A percentile compares a stretch with the other conserved stretches of the same genome.
Evolutionary conservation across 352 stramenopile genomes (phyloP).

Genomic region (Nothophytophthora sp.): DNA sequence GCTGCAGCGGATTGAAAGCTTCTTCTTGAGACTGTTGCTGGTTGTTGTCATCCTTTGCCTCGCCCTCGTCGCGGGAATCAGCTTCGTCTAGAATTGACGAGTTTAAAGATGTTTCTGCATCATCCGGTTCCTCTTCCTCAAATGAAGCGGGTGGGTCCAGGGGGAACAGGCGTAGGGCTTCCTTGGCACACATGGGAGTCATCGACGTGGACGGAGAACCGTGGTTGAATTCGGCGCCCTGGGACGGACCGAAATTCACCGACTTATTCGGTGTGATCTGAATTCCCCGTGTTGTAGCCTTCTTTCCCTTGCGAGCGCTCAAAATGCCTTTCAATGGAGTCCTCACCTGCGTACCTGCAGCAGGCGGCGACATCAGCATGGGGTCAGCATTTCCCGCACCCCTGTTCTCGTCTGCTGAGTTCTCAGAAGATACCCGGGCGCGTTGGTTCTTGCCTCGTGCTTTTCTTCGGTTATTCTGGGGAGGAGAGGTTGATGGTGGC

Average conservation of each 20-base stretch:
- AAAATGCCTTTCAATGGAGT: conserved; percentile 77
- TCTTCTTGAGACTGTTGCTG: conserved; percentile 17
- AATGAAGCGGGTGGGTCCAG: conserved; percentile 39
- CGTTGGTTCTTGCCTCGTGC: conserved; percentile 2
- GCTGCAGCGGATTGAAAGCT: conserved; percentile 26
- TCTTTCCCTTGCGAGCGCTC: conserved; percentile 64
- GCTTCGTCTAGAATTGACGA: conserved; percentile 83
- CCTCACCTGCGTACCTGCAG: conserved; percentile 13
- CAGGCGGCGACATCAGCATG: conserved; percentile 27
- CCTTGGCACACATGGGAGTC: conserved; percentile 73
- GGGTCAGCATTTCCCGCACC: conserved; percentile 7
- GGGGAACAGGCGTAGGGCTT: conserved; percentile 66
- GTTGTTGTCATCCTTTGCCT: conserved; percentile 32
- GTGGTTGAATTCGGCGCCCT: conserved; percentile 79
- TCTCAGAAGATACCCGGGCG: neutral
- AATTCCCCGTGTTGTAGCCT: conserved; percentile 4
- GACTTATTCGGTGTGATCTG: conserved; percentile 77
- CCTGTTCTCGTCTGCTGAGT: neutral
- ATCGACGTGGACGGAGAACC: conserved; percentile 85
- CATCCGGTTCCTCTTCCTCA: conserved; percentile 60
- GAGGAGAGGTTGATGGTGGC: neutral
- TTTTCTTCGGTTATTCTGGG: conserved; percentile 1
- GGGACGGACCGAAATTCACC: conserved; percentile 82
- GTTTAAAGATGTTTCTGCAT: conserved; percentile 84
- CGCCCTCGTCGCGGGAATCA: conserved; percentile 50